phyloP scores from a whole-genome alignment of 75 land plant genomes.

The Pinus taeda region DNA sequence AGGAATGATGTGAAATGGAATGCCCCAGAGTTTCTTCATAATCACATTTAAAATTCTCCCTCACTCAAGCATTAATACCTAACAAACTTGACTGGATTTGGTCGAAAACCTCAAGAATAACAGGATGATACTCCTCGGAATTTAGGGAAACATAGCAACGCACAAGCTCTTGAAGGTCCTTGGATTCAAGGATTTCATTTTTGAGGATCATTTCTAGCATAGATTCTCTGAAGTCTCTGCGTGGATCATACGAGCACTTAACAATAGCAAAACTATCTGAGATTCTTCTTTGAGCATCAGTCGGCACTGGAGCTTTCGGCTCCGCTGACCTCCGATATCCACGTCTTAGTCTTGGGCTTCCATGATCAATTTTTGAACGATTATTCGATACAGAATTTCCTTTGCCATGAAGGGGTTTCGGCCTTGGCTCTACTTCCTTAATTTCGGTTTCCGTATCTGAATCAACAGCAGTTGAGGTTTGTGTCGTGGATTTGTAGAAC shows the following conservation, averaged over 20 bases:
- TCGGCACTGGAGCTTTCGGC: not conserved
- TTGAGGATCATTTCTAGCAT: slow-evolving; percentile 29
- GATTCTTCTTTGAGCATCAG: not conserved
- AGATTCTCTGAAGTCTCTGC: slow-evolving; percentile 66
- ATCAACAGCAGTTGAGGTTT: not conserved
- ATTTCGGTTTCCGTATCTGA: not conserved
- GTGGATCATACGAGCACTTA: slow-evolving; percentile 58
- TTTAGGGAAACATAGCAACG: slow-evolving; percentile 36
- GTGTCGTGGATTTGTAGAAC: too few species aligned
- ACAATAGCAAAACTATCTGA: slow-evolving; percentile 72
- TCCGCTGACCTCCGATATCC: not conserved
- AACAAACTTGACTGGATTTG: slow-evolving; percentile 32
- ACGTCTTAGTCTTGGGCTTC: not conserved
- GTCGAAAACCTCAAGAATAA: slow-evolving; percentile 28
- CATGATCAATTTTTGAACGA: not conserved
- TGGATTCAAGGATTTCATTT: slow-evolving; percentile 12
- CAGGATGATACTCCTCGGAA: slow-evolving; percentile 25
- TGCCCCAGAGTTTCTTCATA: too few species aligned
- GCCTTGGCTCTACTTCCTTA: not conserved
- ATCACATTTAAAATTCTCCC: too few species aligned
- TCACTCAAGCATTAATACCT: not conserved
- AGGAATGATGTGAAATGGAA: too few species aligned
- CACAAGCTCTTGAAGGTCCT: slow-evolving; percentile 70
- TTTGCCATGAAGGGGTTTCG: not conserved
- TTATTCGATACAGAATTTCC: not conserved